Evolutionary conservation across 2,329 filamentous ascomycete genomes (phyloP).

Genomic region (Pyrenochaeta sp.): DNA sequence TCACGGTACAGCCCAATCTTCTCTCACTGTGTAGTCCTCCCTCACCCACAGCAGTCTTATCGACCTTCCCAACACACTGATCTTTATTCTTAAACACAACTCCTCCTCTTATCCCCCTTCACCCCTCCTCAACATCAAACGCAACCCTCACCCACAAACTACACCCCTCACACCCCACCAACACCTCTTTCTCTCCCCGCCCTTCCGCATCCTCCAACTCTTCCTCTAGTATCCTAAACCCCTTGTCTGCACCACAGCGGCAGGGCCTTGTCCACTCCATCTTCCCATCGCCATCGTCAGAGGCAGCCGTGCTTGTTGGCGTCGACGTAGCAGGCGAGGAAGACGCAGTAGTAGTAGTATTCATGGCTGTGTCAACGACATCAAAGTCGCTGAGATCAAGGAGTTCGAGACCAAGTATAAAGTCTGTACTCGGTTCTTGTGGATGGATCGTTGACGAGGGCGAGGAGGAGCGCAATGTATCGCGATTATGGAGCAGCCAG

Average conservation of each 20-base stretch:
- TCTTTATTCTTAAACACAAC: neutral
- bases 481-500: conserved; percentile 22
- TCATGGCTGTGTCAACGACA: conserved; percentile 1
- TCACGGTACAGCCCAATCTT: too few species aligned
- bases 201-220: conserved; percentile 62
- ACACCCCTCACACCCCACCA: conserved; percentile 68
- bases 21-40: too few species aligned
- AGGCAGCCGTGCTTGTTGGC: neutral
- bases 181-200: conserved; percentile 65
- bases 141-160: conserved; percentile 70
- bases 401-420: conserved; percentile 61
- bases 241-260: conserved; percentile 66
- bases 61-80: neutral
- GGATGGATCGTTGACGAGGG: neutral
- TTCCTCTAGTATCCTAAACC: conserved; percentile 63
- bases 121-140: conserved; percentile 61
- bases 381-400: conserved; percentile 65
- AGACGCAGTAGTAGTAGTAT: neutral
- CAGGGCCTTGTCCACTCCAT: conserved; percentile 62
- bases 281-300: conserved; percentile 2
- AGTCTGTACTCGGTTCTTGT: conserved; percentile 4
- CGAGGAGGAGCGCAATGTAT: neutral
- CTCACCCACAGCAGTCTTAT: neutral
- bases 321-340: neutral
- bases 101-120: conserved; percentile 5